Base-by-base conservation (phyloP, 768 basidiomycete species). In the Dendrothele bispora region DNA sequence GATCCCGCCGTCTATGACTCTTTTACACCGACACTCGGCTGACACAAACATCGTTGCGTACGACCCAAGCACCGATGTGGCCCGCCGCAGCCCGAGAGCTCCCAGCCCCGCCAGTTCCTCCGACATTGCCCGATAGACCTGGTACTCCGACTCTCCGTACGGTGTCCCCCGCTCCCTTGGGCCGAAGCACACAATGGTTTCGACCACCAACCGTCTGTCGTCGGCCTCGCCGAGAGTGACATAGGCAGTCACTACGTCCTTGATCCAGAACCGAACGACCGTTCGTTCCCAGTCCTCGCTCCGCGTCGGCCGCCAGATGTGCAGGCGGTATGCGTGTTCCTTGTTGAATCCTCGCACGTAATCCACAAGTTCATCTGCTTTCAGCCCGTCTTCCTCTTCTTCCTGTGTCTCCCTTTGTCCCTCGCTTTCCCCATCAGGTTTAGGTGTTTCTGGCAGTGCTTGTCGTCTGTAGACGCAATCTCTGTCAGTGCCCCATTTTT, bases 1-100 rank as follows among this genome's bases (percentile, higher is more conserved):
- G 83, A 3, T 88, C 84, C 0, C 86, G 82, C 1, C 88, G 88
- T 7, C 86, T 71, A 59, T 89, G 85, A 0, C 82, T 83, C 54
- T 90, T 86, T 2, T 71, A 68, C 0, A 84, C 84, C 18, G 89
- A 65, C 22, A 90, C 82, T 15, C 87, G 80, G 39, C 76, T 68
- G 56, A n/a, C 41, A 80, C 67, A 54, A 90, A 90, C 20, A 91
- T 63, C 5, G 71, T 74, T 26, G 70, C 69, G 59, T 90, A 91
- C 0, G 79, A 71, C 4, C 64, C 62, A 18, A 87, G 71, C 20
- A 84, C 64, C 29, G 59, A n/a, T n/a, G n/a, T n/a, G n/a, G n/a
- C n/a, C n/a, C n/a, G n/a, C n/a, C n/a, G n/a, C n/a, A n/a, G n/a
- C n/a, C n/a, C n/a, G n/a, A n/a, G n/a, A n/a, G n/a, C n/a, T n/a